A percentile compares a stretch with the other conserved stretches of the same genome.
Evolutionary conservation across 768 basidiomycete genomes (phyloP).

Genomic region (Amanita rubescens): DNA sequence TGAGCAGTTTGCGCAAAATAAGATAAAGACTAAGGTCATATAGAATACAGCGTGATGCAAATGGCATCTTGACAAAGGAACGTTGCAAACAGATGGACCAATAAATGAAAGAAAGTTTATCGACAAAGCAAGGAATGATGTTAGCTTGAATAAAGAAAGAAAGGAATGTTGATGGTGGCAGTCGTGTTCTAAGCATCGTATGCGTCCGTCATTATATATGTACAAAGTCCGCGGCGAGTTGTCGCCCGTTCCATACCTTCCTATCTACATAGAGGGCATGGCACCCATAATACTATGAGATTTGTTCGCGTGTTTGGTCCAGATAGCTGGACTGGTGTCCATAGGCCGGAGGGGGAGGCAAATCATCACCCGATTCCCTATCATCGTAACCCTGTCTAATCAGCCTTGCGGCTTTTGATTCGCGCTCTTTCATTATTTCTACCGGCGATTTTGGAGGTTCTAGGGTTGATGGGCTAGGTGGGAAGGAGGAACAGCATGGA

Average conservation of each 20-base stretch:
- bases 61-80: neutral
- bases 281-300: neutral
- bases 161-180: neutral
- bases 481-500: neutral
- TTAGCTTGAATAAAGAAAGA: neutral
- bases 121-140: neutral
- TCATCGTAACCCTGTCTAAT: slow-evolving; percentile 8
- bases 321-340: slow-evolving; percentile 2
- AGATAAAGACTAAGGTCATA: neutral
- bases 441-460: slow-evolving; percentile 5
- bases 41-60: neutral
- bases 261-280: neutral
- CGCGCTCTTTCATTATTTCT: slow-evolving; percentile 6
- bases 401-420: slow-evolving; percentile 6
- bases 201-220: slow-evolving; percentile 8
- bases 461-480: slow-evolving; percentile 16
- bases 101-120: neutral
- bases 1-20: too few species aligned
- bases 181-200: neutral
- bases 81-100: neutral
- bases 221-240: neutral
- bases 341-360: slow-evolving; percentile 9
- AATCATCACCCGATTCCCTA: slow-evolving; percentile 1
- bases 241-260: neutral
- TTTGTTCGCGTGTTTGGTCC: neutral